These are phyloP conservation scores for Dothiorella sarmentorum DNA, from an alignment of 2,329 filamentous ascomycete genomes.

Conservation along the genomic window DNA sequence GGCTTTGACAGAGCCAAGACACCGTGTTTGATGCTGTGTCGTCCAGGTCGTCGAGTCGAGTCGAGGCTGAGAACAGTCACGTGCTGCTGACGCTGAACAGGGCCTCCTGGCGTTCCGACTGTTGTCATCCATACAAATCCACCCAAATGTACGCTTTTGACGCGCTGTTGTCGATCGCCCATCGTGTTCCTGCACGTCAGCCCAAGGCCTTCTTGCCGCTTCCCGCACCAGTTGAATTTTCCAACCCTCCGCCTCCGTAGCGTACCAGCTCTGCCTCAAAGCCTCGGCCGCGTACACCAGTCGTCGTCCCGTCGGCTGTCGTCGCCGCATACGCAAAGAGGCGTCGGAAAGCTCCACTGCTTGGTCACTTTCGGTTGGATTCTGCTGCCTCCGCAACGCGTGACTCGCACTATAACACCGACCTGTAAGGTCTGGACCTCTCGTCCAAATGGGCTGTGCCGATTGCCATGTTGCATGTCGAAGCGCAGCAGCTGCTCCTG, in stretches of 20 bases:
- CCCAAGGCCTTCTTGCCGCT: background rate
- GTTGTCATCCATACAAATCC: background rate
- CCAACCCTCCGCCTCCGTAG: background rate
- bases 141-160: background rate
- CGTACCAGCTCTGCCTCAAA: background rate
- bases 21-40: background rate
- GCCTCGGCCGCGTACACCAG: background rate
- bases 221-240: background rate
- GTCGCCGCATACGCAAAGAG: background rate
- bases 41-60: no score
- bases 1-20: background rate
- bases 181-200: background rate
- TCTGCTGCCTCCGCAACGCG: background rate
- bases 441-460: background rate
- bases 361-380: background rate
- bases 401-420: background rate
- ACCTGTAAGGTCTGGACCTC: background rate
- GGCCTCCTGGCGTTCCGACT: background rate
- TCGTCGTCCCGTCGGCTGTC: background rate
- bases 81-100: background rate
- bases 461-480: background rate
- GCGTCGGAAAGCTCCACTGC: background rate
- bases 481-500: background rate
- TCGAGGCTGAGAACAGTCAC: background rate
- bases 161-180: background rate